Conservation (phyloP, 208 protist species). For the Leishmania martiniquensis region DNA sequence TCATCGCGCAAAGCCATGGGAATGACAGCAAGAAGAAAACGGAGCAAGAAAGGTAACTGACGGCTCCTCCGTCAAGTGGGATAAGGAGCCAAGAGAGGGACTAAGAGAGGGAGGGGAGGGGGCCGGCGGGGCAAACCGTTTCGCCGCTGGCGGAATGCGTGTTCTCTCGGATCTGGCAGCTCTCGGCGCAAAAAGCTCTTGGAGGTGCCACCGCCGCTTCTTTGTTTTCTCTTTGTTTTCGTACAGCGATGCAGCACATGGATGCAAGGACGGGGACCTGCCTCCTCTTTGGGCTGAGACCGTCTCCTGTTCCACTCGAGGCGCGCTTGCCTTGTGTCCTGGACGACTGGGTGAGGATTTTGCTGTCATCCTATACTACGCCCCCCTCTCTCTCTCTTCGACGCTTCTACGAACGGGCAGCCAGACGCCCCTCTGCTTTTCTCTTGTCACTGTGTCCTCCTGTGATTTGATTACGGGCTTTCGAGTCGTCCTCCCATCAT, state of each 20-base stretch:
- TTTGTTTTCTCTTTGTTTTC: not conserved
- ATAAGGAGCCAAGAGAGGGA: not conserved
- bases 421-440: not conserved
- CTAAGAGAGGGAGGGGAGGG: too few relatives aligned
- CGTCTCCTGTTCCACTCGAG: constrained; percentile 2
- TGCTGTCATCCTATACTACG: too few relatives aligned
- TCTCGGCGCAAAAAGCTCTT: not conserved
- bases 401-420: not conserved
- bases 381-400: not conserved
- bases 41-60: not conserved
- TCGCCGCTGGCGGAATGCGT: not conserved
- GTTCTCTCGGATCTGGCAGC: not conserved
- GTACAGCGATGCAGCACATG: not conserved
- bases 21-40: not conserved
- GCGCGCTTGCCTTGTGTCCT: not conserved
- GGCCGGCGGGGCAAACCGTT: not conserved
- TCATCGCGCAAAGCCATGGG: not conserved
- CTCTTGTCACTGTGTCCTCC: not conserved
- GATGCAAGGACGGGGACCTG: not conserved
- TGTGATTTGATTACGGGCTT: not conserved
- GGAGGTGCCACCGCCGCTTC: not conserved
- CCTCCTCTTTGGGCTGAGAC: not conserved
- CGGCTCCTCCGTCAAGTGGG: not conserved
- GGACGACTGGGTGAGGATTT: not conserved
- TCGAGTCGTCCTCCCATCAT: not conserved